Percentiles rank a stretch among this genome's conserved stretches.
These are phyloP conservation scores for Neonectria magnoliae DNA, from an alignment of 2,329 filamentous ascomycete species.

Conservation along the genomic window DNA sequence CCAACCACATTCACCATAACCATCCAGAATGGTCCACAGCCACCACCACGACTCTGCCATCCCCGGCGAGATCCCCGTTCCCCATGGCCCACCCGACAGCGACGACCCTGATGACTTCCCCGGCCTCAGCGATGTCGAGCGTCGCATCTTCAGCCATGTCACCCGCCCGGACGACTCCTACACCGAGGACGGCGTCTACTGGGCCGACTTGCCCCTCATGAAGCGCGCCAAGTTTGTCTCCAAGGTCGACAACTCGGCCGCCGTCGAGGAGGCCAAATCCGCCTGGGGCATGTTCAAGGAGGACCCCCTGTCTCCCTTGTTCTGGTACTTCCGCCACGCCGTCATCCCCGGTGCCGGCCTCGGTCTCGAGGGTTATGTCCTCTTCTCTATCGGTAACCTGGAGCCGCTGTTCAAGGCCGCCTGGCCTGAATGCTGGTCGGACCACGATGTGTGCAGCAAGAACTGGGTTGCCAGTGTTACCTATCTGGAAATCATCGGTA, in stretches of 20 bases:
- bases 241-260: constrained; percentile 76
- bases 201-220: constrained; percentile 82
- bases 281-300: constrained; percentile 86
- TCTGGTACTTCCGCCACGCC: constrained; percentile 89
- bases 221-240: constrained; percentile 80
- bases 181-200: constrained; percentile 84
- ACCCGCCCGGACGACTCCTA: constrained; percentile 91
- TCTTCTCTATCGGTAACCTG: constrained; percentile 96
- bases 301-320: constrained; percentile 84
- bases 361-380: constrained; percentile 91
- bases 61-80: constrained; percentile 64
- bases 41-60: constrained; percentile 51
- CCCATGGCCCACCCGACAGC: constrained; percentile 59
- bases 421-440: constrained; percentile 83
- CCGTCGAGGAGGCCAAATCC: constrained; percentile 70
- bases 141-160: constrained; percentile 77
- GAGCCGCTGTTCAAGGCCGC: constrained; percentile 80
- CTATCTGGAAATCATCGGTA: constrained; percentile 93
- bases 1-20: not conserved
- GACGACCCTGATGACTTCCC: constrained; percentile 60
- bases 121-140: constrained; percentile 59
- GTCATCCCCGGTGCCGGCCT: constrained; percentile 93
- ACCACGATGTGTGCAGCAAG: constrained; percentile 71
- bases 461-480: constrained; percentile 88
- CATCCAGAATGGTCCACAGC: constrained; percentile 33